Evolutionary conservation across 2,329 filamentous ascomycete species (phyloP), one percentile per base, ranked within the genome.

Genomic region (Hysterium pulicare): DNA sequence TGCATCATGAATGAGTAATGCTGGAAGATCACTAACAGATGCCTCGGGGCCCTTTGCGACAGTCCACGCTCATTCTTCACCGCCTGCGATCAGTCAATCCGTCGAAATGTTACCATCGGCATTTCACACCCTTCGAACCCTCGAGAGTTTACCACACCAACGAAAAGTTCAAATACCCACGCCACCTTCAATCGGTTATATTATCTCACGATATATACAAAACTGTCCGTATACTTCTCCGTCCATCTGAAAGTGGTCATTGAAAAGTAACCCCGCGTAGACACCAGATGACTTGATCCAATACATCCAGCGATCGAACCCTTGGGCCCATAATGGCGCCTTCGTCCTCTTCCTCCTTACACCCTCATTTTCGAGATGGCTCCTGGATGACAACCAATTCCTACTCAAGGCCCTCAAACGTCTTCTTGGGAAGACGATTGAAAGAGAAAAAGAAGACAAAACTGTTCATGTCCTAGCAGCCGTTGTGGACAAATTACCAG

Each of bases 401-500:
- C 41, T 64, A 21, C 38, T 47, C 2, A 53, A 56, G 24, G 63
- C 59, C 13, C 42, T 66, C 13, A 33, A 28, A 7, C 49, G 40
- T n/a, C 46, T 48, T 2, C 63, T 57, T 40, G 19, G 37, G 5
- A 24, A 50, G 23, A 21, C 32, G 8, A 24, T 28, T 17, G 39
- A 3, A 24, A 33, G 4, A 9, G n/a, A 11, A 28, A n/a, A 11
- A 5, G 22, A 11, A 26, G 8, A 5, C 10, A 36, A 3, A 19
- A 37, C 16, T 15, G 36, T 64, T 17, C 43, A 57, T n/a, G 51
- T 52, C 13, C 42, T 65, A 5, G 61, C 54, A 44, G 65, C 65
- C 31, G 64, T 68, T 5, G 63, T 69, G 7, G 62, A 68, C 50
- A 64, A 59, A 33, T 52, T 69, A 7, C 65, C 66, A 4, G 48